These are phyloP conservation scores for Solanum tarapatanum DNA, from an alignment of 257 asterid species.

Conservation along the genomic window DNA sequence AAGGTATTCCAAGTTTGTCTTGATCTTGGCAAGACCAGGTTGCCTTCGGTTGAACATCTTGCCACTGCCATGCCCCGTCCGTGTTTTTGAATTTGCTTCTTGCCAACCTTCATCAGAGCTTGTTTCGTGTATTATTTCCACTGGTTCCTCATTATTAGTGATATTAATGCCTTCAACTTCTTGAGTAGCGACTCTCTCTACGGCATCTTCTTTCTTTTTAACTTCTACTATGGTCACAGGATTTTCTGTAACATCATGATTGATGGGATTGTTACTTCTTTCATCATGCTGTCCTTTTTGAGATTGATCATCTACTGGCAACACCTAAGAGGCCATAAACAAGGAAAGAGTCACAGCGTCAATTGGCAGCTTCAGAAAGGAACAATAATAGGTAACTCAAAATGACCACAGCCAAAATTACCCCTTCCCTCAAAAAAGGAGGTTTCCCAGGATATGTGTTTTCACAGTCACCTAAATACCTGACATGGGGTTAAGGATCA, in stretches of 20 bases:
- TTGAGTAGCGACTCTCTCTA: constrained; percentile 16
- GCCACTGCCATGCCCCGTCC: constrained; percentile 45
- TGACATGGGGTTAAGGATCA: not conserved
- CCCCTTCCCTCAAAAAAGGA: not conserved
- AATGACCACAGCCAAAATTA: not conserved
- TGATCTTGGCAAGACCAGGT: constrained; percentile 63
- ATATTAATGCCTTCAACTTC: constrained; percentile 15
- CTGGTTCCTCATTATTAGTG: constrained; percentile 10
- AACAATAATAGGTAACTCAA: not conserved
- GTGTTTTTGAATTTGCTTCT: constrained; percentile 78
- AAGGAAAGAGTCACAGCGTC: not conserved
- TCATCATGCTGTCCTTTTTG: constrained; percentile 38
- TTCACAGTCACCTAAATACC: not conserved
- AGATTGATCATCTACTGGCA: constrained; percentile 40
- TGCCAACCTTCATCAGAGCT: constrained; percentile 92
- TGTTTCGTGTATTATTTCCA: constrained; percentile 34
- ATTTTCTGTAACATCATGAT: constrained; percentile 18
- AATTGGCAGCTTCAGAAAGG: constrained; percentile 13
- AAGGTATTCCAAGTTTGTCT: constrained; percentile 36
- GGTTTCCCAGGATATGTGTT: not conserved
- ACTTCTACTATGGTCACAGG: constrained; percentile 17
- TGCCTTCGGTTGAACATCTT: constrained; percentile 53
- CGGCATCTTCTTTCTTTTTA: constrained; percentile 26
- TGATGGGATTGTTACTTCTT: constrained; percentile 23
- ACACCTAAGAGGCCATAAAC: constrained; percentile 40